Evolutionary conservation across 2,329 filamentous ascomycete genomes (phyloP).

Genomic region (Xylariaceae sp.): DNA sequence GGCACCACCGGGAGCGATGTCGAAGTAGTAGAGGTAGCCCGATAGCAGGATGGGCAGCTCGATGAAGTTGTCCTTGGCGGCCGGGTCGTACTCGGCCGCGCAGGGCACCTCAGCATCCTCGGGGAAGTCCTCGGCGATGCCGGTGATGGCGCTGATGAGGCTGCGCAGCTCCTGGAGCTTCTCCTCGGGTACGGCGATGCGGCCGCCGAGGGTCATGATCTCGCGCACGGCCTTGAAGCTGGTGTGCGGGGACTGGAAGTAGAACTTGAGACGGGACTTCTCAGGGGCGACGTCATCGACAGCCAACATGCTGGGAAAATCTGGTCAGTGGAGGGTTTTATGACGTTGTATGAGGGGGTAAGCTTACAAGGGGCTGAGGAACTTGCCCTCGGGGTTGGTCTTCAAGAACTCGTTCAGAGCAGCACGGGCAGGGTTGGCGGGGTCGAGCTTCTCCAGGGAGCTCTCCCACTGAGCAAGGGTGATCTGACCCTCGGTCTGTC

Average conservation of each 20-base stretch:
- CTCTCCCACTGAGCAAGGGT: slow-evolving; percentile 7
- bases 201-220: slow-evolving; percentile 26
- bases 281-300: slow-evolving; percentile 13
- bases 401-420: slow-evolving; percentile 10
- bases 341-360: neutral
- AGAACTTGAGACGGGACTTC: slow-evolving; percentile 19
- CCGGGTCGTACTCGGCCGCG: neutral
- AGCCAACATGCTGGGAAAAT: slow-evolving; percentile 4
- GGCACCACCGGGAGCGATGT: slow-evolving; percentile 19
- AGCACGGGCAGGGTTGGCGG: slow-evolving; percentile 12
- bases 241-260: slow-evolving; percentile 20
- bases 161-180: slow-evolving; percentile 13
- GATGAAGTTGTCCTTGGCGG: slow-evolving; percentile 7
- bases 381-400: slow-evolving; percentile 12
- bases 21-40: slow-evolving; percentile 26
- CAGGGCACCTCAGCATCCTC: slow-evolving; percentile 16
- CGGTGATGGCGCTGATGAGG: slow-evolving; percentile 13
- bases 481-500: neutral
- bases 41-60: slow-evolving; percentile 3
- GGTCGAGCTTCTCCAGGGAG: slow-evolving; percentile 3
- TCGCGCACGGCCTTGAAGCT: slow-evolving; percentile 22
- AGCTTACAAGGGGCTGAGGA: slow-evolving; percentile 12
- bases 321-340: neutral
- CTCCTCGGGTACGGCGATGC: neutral
- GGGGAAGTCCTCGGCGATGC: slow-evolving; percentile 16